These are phyloP conservation scores for Xerocomellus intermedius DNA, from an alignment of 768 basidiomycete genomes.

Conservation along the genomic window DNA sequence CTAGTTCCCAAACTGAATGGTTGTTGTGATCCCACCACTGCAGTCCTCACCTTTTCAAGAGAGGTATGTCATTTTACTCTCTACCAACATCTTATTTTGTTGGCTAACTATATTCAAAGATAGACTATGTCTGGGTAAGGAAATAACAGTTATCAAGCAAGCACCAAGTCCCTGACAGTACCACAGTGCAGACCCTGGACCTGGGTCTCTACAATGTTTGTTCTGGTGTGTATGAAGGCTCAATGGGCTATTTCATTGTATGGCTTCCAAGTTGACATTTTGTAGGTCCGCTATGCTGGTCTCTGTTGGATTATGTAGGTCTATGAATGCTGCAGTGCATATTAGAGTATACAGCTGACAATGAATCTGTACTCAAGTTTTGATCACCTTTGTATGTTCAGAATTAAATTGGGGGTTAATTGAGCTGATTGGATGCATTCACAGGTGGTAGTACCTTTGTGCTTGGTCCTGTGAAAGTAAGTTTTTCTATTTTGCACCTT, in stretches of 20 bases:
- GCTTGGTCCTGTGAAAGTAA: neutral
- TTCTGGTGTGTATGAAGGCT: neutral
- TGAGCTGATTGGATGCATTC: neutral
- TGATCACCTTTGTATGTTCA: neutral
- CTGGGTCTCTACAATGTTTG: neutral
- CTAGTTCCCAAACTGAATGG: neutral
- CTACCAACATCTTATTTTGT: neutral
- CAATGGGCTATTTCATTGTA: too few relatives aligned
- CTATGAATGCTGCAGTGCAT: neutral
- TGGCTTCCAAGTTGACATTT: neutral
- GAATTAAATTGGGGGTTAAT: neutral
- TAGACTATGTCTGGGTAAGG: conserved; percentile 3
- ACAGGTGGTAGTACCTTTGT: neutral
- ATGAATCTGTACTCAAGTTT: neutral
- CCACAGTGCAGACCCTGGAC: neutral
- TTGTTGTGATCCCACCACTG: neutral
- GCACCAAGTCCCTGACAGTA: neutral
- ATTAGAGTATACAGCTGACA: neutral
- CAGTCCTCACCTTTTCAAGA: conserved; percentile 2
- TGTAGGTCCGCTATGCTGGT: neutral
- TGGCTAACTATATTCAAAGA: neutral
- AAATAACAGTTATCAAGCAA: neutral
- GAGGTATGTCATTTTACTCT: neutral
- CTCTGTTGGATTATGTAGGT: neutral
- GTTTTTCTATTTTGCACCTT: neutral